phyloP scores from a whole-genome alignment of 2,329 filamentous ascomycete genomes.

The Aspergillus viridinutans region DNA sequence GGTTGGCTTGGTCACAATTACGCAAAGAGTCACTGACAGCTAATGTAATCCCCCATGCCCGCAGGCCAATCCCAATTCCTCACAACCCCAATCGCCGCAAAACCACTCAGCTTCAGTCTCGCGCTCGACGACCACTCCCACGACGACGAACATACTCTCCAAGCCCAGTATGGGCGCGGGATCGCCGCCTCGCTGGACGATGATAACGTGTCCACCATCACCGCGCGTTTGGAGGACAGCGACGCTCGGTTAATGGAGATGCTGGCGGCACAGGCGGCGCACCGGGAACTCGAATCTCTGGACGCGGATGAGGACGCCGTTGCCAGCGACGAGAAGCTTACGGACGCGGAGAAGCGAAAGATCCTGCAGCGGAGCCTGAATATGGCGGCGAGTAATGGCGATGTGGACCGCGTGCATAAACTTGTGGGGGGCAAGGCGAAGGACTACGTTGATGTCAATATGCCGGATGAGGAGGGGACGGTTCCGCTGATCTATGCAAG shows the following conservation, averaged over 20 bases:
- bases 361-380: conserved; percentile 83
- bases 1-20: background rate
- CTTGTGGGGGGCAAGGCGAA: conserved; percentile 71
- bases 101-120: conserved; percentile 80
- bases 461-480: conserved; percentile 88
- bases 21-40: background rate
- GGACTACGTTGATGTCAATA: conserved; percentile 76
- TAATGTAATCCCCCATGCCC: conserved; percentile 1
- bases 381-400: conserved; percentile 95
- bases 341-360: conserved; percentile 71
- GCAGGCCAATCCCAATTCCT: conserved; percentile 93
- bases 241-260: conserved; percentile 90
- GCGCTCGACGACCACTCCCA: conserved; percentile 74
- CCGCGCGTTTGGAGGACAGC: conserved; percentile 63
- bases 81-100: conserved; percentile 77
- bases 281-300: conserved; percentile 64
- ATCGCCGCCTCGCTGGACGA: conserved; percentile 17
- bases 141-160: conserved; percentile 53
- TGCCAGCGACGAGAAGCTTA: conserved; percentile 67
- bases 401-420: conserved; percentile 72
- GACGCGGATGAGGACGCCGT: conserved; percentile 78
- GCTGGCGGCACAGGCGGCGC: conserved; percentile 88
- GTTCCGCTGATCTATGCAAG: conserved; percentile 96
- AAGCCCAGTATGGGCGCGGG: conserved; percentile 30
- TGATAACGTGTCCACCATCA: conserved; percentile 38